These are phyloP conservation scores for Sporothrix curviconia DNA, from an alignment of 2,329 filamentous ascomycete species.

Conservation along the genomic window DNA sequence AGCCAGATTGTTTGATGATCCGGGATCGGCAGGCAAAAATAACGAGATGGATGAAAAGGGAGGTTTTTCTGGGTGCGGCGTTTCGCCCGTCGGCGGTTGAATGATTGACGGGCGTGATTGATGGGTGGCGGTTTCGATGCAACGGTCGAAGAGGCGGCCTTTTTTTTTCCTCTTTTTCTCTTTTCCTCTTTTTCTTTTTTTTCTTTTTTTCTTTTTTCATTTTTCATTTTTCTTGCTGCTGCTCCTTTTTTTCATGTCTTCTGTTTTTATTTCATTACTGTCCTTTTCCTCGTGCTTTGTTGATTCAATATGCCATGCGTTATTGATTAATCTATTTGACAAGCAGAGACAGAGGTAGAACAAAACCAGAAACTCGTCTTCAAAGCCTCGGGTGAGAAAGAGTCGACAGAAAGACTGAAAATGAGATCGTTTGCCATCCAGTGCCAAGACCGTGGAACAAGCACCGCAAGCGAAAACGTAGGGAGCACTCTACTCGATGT, in stretches of 20 bases:
- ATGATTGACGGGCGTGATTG: not conserved
- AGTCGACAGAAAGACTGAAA: not conserved
- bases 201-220: too few relatives aligned
- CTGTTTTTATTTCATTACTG: too few relatives aligned
- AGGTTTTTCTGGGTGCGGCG: too few relatives aligned
- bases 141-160: too few relatives aligned
- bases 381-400: not conserved
- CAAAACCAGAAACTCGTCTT: not conserved
- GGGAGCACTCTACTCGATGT: conserved; percentile 9
- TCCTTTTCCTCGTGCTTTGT: too few relatives aligned
- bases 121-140: not conserved
- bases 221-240: too few relatives aligned
- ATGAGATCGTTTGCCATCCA: not conserved
- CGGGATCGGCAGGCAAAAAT: not conserved
- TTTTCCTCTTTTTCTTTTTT: not conserved
- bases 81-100: too few relatives aligned
- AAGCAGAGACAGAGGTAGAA: not conserved
- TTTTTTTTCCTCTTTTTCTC: too few relatives aligned
- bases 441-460: conserved; percentile 1
- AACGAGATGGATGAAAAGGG: not conserved
- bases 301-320: not conserved
- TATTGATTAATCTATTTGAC: conserved; percentile 1
- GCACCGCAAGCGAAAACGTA: conserved; percentile 4
- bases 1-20: conserved; percentile 4
- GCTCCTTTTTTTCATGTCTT: too few relatives aligned